Evolutionary conservation across 23 red algal genomes (phyloP).

Genomic region (Gracilariopsis chorda): DNA sequence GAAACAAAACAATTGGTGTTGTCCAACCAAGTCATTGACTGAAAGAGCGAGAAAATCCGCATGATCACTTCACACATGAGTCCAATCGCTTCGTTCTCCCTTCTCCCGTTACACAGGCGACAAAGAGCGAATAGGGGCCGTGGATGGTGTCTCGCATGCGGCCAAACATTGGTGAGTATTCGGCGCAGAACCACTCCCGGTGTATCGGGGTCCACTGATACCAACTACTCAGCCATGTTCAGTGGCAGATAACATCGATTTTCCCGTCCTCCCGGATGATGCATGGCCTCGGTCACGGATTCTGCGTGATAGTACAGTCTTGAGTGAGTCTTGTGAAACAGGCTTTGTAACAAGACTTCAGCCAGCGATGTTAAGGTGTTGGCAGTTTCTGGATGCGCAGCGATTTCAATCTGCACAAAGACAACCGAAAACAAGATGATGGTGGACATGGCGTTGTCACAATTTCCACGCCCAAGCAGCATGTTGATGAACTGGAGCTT

Average conservation of each 20-base stretch:
- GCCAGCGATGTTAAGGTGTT: neutral
- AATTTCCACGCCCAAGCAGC: neutral
- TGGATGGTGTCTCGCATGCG: neutral
- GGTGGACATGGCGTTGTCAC: neutral
- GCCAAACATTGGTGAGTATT: neutral
- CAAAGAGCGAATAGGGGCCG: neutral
- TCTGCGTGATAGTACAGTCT: neutral
- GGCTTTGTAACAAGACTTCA: neutral
- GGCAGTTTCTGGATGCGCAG: neutral
- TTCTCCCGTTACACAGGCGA: neutral
- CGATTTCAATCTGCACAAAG: neutral
- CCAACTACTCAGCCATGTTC: neutral
- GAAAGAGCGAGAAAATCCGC: neutral
- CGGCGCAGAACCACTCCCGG: neutral
- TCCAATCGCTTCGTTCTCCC: neutral
- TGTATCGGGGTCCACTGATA: neutral
- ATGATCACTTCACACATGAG: constrained; percentile 19
- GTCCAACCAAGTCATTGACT: neutral
- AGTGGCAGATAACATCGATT: neutral
- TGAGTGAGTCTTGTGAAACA: neutral
- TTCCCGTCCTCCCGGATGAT: neutral
- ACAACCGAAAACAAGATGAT: neutral
- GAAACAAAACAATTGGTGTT: neutral
- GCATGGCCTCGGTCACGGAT: neutral
- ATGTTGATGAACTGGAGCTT: constrained; percentile 7